These are phyloP conservation scores for Rhizoclosmatium sp. DNA, from an alignment of 192 early-diverging fungal genomes.

Conservation along the genomic window DNA sequence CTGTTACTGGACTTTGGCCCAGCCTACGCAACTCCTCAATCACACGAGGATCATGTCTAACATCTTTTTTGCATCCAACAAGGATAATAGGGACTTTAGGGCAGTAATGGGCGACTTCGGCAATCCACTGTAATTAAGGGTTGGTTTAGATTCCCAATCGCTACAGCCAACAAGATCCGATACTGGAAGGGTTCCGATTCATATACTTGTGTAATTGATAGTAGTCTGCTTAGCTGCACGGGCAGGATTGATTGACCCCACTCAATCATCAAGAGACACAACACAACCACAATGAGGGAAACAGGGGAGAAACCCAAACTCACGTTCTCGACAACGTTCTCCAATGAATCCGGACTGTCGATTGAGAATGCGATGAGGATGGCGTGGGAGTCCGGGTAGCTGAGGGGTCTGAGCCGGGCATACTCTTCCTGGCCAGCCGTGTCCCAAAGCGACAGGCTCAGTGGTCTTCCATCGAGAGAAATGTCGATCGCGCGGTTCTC, in stretches of 20 bases:
- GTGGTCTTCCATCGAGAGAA: constrained; percentile 75
- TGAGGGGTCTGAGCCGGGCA: constrained; percentile 85
- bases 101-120: constrained; percentile 39
- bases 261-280: too few species aligned
- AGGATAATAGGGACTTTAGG: constrained; percentile 31
- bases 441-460: constrained; percentile 91
- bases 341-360: constrained; percentile 86
- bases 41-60: constrained; percentile 21
- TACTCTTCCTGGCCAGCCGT: constrained; percentile 96
- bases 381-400: constrained; percentile 87
- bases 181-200: too few species aligned
- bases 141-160: too few species aligned
- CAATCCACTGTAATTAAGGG: constrained; percentile 22
- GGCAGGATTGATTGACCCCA: too few species aligned
- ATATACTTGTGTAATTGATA: too few species aligned
- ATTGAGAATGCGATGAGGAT: constrained; percentile 91
- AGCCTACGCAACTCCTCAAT: constrained; percentile 7
- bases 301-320: not conserved
- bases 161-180: too few species aligned
- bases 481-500: constrained; percentile 89
- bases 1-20: constrained; percentile 10
- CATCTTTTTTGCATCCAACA: constrained; percentile 43
- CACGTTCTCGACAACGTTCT: constrained; percentile 71
- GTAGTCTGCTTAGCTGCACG: too few species aligned
- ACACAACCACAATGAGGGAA: too few species aligned